Percentiles rank a stretch among this genome's conserved stretches.
Evolutionary conservation across 225 moss, liverwort and hornwort genomes (phyloP).

Genomic region (Takakia lepidozioides): DNA sequence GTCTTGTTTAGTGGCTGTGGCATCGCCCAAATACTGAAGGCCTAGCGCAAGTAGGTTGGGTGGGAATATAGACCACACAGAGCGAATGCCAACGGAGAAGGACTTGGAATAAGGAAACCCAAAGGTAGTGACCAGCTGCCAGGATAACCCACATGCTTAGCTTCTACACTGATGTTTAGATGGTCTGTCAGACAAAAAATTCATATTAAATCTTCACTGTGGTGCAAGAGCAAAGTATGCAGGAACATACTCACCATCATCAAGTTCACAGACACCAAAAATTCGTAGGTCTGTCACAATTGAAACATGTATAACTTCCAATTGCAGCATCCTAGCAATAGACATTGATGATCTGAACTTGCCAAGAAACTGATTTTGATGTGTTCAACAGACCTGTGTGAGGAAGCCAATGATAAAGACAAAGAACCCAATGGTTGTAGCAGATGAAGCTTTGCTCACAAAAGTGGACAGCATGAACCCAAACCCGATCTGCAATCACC

Average conservation of each 20-base stretch:
- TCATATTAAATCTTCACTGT: no score
- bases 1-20: constrained; percentile 80
- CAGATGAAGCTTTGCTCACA: constrained; percentile 80
- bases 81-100: constrained; percentile 36
- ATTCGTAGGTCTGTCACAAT: no score
- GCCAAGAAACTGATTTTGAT: no score
- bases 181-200: no score
- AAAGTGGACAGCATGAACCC: constrained; percentile 88
- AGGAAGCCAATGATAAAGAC: constrained; percentile 86
- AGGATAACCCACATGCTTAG: no score
- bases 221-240: no score
- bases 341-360: no score
- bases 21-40: constrained; percentile 62
- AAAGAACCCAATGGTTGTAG: constrained; percentile 90
- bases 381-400: constrained; percentile 49
- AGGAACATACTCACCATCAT: no score
- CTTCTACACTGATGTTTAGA: no score
- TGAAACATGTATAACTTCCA: no score
- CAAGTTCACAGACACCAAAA: no score
- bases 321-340: no score
- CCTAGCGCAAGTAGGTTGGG: constrained; percentile 75
- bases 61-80: constrained; percentile 81
- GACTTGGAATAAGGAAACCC: constrained; percentile 66
- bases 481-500: constrained; percentile 64
- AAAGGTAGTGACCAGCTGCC: constrained; percentile 80